Evolutionary conservation across 768 basidiomycete genomes (phyloP), one percentile per base, ranked within the genome.

Genomic region (Mycena chlorophos): DNA sequence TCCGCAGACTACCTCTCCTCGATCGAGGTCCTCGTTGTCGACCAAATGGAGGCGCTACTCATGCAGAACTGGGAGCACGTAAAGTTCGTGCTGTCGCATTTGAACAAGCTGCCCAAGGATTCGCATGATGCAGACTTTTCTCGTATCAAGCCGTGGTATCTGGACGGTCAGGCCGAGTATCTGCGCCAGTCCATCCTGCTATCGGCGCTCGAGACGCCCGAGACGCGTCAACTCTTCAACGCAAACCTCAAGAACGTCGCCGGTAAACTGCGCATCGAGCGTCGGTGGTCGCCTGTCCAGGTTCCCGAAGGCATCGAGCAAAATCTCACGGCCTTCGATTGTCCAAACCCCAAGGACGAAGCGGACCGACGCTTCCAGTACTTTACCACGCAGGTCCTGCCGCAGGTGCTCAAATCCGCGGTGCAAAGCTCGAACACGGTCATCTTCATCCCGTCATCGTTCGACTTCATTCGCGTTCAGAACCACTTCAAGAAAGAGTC

Each of bases 41-140:
- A 98, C 69, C 94, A 97, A 65, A 78, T 92, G 77, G 94, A 98
- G 69, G 88, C 88, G 3, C 80, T 98, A 63, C 81, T 84, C 3
- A 98, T 98, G 97, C 97, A 98, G 74, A 99, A 99, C 65, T 99
- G 97, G 97, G 94, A 98, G 34, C 97, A 98, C 66, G 81, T 95
- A 19, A 91, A 97, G 94, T 94, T 90, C 67, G 83, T 97, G 48
- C 79, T 99, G 62, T 84, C 84, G 5, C 81, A 89, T 61, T 71
- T 98, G 56, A 98, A 98, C 73, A 79, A 88, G 62, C 77, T 97
- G 12, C 97, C 97, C 1, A 92, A 94, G 65, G 91, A 95, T 64
- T 92, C 94, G 1, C 95, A 88, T 61, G 90, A 95, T 57, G 84
- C 90, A 22, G 97, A 98, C 71, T 98, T 98, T 73, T 96, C 94